Conservation (phyloP, 805 yeast species). For the Teunomyces barrocoloradensis region DNA sequence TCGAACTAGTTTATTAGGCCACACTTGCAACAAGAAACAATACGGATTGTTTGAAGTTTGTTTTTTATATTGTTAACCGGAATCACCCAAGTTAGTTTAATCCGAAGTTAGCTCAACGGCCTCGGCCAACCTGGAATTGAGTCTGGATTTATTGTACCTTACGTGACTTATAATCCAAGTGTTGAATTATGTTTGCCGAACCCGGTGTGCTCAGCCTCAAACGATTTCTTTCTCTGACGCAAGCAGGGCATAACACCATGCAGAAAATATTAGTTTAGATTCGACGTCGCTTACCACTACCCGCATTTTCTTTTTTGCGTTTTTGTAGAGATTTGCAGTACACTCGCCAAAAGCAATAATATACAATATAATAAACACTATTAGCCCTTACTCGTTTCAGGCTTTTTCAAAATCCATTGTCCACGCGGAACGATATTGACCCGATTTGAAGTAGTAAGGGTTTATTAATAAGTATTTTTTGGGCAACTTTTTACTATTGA, state of each 20-base stretch:
- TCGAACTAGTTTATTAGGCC: background rate
- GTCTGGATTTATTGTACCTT: background rate
- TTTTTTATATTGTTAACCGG: background rate
- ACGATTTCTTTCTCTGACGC: background rate
- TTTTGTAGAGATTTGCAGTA: no score
- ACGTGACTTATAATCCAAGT: background rate
- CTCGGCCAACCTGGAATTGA: background rate
- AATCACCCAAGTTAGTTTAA: background rate
- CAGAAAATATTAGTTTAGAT: background rate
- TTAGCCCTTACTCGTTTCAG: background rate
- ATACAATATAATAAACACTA: background rate
- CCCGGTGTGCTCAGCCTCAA: background rate
- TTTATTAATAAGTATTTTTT: background rate
- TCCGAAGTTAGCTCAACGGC: background rate
- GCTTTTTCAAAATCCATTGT: background rate
- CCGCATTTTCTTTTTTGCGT: background rate
- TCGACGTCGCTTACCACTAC: background rate
- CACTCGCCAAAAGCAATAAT: background rate
- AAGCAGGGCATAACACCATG: background rate
- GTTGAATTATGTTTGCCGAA: background rate
- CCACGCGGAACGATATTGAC: background rate
- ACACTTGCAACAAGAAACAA: background rate
- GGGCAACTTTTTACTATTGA: no score
- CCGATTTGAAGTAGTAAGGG: background rate
- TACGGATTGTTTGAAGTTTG: background rate